phyloP scores from a whole-genome alignment of 371 early-diverging fungal genomes.

The Syncephalis plumigaleata region DNA sequence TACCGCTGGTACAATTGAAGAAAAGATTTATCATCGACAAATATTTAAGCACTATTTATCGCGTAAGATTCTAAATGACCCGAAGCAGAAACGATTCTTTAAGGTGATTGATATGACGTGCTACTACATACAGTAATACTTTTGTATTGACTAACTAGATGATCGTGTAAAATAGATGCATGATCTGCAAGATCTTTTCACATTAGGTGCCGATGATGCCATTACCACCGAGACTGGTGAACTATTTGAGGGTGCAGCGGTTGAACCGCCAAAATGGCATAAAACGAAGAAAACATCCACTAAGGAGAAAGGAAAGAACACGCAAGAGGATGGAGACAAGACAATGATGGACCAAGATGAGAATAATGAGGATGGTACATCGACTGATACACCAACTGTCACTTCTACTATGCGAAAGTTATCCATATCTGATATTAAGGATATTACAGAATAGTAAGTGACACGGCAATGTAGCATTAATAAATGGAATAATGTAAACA shows the following conservation, averaged over 20 bases:
- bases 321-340: too few relatives aligned
- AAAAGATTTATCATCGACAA: constrained; percentile 94
- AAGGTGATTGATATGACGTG: constrained; percentile 18
- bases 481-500: neutral
- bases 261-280: constrained; percentile 9
- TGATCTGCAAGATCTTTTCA: constrained; percentile 72
- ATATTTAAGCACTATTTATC: constrained; percentile 94
- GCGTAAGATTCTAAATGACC: constrained; percentile 88
- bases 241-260: constrained; percentile 40
- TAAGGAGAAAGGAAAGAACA: constrained; percentile 5
- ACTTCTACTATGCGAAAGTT: too few relatives aligned
- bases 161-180: constrained; percentile 19
- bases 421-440: constrained; percentile 7
- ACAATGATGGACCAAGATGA: constrained; percentile 11
- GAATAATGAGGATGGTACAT: constrained; percentile 10
- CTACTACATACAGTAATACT: neutral
- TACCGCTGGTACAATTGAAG: constrained; percentile 94
- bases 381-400: constrained; percentile 1
- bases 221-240: constrained; percentile 46
- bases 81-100: constrained; percentile 80
- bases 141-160: neutral
- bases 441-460: constrained; percentile 1
- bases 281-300: constrained; percentile 5
- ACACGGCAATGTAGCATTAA: too few relatives aligned
- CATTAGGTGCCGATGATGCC: constrained; percentile 39